A percentile compares a stretch with the other conserved stretches of the same genome.
Conservation (phyloP, 176 grass and related monocot genomes). For the Oryza australiensis region DNA sequence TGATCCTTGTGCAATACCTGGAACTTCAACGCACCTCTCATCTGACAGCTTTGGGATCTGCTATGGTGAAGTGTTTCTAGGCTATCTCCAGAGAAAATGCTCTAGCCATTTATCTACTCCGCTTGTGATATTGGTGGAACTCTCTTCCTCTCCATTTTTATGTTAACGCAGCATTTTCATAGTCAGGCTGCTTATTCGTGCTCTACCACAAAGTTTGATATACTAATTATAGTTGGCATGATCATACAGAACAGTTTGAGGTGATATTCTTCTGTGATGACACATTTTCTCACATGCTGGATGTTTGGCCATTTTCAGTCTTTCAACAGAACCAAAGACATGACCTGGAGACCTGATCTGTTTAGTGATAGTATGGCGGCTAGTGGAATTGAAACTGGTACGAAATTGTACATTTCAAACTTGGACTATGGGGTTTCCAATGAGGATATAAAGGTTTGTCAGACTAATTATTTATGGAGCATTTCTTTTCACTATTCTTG, state of each 20-base stretch:
- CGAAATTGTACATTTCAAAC: conserved; percentile 98
- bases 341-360: conserved; percentile 90
- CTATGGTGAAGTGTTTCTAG: conserved; percentile 39
- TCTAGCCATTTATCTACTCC: conserved; percentile 42
- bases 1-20: conserved; percentile 12
- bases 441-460: conserved; percentile 94
- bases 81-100: conserved; percentile 37
- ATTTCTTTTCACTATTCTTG: neutral
- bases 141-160: conserved; percentile 56
- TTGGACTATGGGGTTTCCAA: conserved; percentile 92
- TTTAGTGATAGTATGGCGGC: conserved; percentile 83
- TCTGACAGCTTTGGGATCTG: conserved; percentile 24
- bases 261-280: conserved; percentile 34
- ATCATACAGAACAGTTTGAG: conserved; percentile 40
- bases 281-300: conserved; percentile 49
- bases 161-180: conserved; percentile 36
- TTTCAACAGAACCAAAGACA: conserved; percentile 90
- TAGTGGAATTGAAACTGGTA: conserved; percentile 75
- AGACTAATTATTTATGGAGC: neutral
- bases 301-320: conserved; percentile 81
- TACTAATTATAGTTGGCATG: conserved; percentile 38
- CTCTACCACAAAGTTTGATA: conserved; percentile 18
- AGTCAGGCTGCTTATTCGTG: conserved; percentile 33
- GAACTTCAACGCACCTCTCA: conserved; percentile 14
- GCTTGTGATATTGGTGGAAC: conserved; percentile 61